Conservation (phyloP, 2,329 filamentous ascomycete species). For the Talaromyces funiculosus region DNA sequence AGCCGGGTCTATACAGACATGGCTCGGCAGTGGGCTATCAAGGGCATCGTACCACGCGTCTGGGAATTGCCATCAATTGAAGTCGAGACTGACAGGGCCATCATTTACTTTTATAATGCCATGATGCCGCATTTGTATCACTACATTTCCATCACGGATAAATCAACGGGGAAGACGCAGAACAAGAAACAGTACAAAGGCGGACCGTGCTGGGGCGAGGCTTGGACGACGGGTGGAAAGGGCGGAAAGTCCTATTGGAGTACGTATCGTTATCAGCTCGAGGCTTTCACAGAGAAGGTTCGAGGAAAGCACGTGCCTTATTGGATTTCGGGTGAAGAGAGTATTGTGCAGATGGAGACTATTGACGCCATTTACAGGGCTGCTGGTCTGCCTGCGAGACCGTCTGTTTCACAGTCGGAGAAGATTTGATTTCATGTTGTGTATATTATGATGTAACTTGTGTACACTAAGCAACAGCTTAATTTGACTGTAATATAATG, state of each 20-base stretch:
- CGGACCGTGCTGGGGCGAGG: constrained; percentile 28
- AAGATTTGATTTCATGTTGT: neutral
- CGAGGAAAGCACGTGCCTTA: constrained; percentile 25
- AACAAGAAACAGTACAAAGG: constrained; percentile 24
- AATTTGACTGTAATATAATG: too few species aligned
- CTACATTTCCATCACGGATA: constrained; percentile 27
- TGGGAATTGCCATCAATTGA: constrained; percentile 31
- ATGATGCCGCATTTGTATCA: constrained; percentile 34
- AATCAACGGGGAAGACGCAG: constrained; percentile 22
- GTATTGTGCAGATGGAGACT: constrained; percentile 39
- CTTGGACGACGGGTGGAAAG: constrained; percentile 27
- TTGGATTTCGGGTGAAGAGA: constrained; percentile 42
- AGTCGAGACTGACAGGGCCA: constrained; percentile 27
- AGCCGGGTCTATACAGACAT: constrained; percentile 29
- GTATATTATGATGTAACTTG: neutral
- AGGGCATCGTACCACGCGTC: constrained; percentile 22
- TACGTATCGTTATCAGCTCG: constrained; percentile 45
- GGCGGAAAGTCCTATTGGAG: constrained; percentile 38
- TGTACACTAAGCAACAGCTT: too few species aligned
- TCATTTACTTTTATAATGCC: constrained; percentile 28
- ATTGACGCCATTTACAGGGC: constrained; percentile 23
- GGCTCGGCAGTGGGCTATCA: constrained; percentile 20
- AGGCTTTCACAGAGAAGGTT: constrained; percentile 46
- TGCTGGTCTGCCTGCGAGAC: constrained; percentile 17
- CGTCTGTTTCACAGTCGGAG: neutral